Evolutionary conservation across 2,329 filamentous ascomycete species (phyloP).

Genomic region (Colletotrichum sublineola): DNA sequence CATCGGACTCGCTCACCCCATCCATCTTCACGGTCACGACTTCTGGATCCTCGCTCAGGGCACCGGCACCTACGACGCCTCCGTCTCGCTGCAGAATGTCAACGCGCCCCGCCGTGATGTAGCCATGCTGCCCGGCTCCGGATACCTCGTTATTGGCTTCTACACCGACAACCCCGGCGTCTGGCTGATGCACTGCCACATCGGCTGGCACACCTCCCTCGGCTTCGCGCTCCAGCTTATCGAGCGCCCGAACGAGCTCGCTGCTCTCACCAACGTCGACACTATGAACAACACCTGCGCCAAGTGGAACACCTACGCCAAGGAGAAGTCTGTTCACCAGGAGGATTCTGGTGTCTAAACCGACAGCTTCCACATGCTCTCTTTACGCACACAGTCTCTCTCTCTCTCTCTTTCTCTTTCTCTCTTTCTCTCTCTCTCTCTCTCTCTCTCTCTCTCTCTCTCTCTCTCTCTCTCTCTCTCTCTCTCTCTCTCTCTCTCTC

Average conservation of each 20-base stretch:
- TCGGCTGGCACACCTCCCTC: slow-evolving; percentile 44
- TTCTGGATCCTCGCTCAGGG: slow-evolving; percentile 49
- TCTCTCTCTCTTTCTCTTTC: neutral
- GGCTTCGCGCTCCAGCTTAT: slow-evolving; percentile 46
- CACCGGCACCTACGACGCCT: slow-evolving; percentile 45
- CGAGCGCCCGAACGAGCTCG: slow-evolving; percentile 43
- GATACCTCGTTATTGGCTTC: slow-evolving; percentile 64
- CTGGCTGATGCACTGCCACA: slow-evolving; percentile 65
- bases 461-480: neutral
- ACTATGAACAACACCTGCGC: slow-evolving; percentile 37
- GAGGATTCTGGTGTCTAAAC: slow-evolving; percentile 45
- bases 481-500: neutral
- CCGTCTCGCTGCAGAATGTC: slow-evolving; percentile 36
- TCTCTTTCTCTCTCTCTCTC: neutral
- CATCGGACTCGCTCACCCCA: slow-evolving; percentile 55
- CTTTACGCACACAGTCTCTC: too few species aligned
- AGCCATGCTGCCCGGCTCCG: slow-evolving; percentile 59
- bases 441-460: too few species aligned
- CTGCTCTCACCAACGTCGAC: slow-evolving; percentile 38
- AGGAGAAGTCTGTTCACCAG: slow-evolving; percentile 37
- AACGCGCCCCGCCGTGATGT: slow-evolving; percentile 68
- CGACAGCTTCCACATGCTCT: neutral
- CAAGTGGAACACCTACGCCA: slow-evolving; percentile 40
- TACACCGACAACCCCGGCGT: slow-evolving; percentile 63
- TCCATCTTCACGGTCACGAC: slow-evolving; percentile 64